A percentile compares a stretch with the other conserved stretches of the same genome.
These are phyloP conservation scores for Aspergillus steynii DNA, from an alignment of 495 filamentous ascomycete species.

Conservation along the genomic window DNA sequence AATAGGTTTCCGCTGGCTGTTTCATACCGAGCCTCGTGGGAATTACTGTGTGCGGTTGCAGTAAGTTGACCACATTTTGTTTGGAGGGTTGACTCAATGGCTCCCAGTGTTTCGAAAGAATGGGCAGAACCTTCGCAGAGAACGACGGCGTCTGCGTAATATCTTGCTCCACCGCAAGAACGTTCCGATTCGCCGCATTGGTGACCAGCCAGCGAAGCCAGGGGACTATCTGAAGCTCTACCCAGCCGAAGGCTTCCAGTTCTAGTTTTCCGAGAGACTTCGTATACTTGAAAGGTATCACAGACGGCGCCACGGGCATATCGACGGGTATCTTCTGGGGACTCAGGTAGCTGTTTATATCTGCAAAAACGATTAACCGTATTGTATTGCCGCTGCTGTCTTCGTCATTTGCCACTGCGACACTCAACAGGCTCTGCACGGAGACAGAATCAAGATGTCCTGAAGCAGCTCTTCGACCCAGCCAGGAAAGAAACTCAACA, in stretches of 20 bases:
- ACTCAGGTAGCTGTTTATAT: constrained; percentile 71
- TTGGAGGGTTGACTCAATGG: constrained; percentile 64
- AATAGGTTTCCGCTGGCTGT: constrained; percentile 84
- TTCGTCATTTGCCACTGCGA: constrained; percentile 75
- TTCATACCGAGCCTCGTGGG: constrained; percentile 92
- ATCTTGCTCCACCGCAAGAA: constrained; percentile 53
- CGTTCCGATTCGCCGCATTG: constrained; percentile 48
- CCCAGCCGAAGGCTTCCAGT: constrained; percentile 79
- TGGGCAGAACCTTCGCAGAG: constrained; percentile 70
- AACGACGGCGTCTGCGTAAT: constrained; percentile 73
- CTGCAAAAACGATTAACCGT: constrained; percentile 71
- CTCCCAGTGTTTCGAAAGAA: constrained; percentile 90
- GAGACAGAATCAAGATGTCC: constrained; percentile 66
- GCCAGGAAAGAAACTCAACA: constrained; percentile 79
- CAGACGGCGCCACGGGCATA: constrained; percentile 79
- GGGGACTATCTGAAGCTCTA: constrained; percentile 73
- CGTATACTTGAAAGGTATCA: constrained; percentile 80
- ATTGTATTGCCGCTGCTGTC: constrained; percentile 59
- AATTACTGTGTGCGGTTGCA: constrained; percentile 72
- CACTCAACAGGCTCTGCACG: constrained; percentile 67
- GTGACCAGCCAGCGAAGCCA: constrained; percentile 81
- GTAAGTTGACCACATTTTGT: constrained; percentile 57
- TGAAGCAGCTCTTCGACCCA: constrained; percentile 61
- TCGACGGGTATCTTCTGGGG: constrained; percentile 72
- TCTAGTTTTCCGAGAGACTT: constrained; percentile 59